These are phyloP conservation scores for Lumnitzera littorea DNA, from an alignment of 345 rosid genomes.

Conservation along the genomic window DNA sequence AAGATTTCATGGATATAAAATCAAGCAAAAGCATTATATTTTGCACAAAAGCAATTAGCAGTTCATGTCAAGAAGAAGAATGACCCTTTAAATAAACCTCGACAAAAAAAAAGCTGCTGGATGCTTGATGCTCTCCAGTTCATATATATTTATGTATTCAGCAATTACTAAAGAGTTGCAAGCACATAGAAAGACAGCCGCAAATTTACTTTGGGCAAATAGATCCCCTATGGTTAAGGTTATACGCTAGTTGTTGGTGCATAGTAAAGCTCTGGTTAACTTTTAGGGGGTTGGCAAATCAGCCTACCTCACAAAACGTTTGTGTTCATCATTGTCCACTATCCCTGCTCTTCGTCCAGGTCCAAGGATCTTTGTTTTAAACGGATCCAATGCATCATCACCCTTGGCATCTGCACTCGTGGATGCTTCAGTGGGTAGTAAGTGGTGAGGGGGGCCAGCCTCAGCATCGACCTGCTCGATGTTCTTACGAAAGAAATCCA, in stretches of 20 bases:
- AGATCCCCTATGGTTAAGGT: too few species aligned
- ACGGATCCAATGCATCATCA: slow-evolving; percentile 36
- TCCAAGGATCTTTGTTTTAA: slow-evolving; percentile 38
- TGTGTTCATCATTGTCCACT: slow-evolving; percentile 57
- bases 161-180: too few species aligned
- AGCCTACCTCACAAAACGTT: slow-evolving; percentile 73
- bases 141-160: too few species aligned
- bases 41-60: too few species aligned
- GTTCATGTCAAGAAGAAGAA: too few species aligned
- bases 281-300: not conserved
- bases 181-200: too few species aligned
- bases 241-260: not conserved
- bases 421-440: slow-evolving; percentile 19
- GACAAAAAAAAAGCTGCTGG: too few species aligned
- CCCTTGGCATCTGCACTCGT: slow-evolving; percentile 24
- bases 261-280: not conserved
- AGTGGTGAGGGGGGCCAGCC: slow-evolving; percentile 12
- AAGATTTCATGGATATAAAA: too few species aligned
- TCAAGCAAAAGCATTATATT: too few species aligned
- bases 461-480: slow-evolving; percentile 28
- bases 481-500: slow-evolving; percentile 74
- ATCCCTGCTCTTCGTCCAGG: slow-evolving; percentile 55
- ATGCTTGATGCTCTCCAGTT: too few species aligned
- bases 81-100: too few species aligned
- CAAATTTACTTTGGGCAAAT: too few species aligned